Base-by-base conservation (phyloP, 139 green algal genomes). In the Spirogloea muscicola region DNA sequence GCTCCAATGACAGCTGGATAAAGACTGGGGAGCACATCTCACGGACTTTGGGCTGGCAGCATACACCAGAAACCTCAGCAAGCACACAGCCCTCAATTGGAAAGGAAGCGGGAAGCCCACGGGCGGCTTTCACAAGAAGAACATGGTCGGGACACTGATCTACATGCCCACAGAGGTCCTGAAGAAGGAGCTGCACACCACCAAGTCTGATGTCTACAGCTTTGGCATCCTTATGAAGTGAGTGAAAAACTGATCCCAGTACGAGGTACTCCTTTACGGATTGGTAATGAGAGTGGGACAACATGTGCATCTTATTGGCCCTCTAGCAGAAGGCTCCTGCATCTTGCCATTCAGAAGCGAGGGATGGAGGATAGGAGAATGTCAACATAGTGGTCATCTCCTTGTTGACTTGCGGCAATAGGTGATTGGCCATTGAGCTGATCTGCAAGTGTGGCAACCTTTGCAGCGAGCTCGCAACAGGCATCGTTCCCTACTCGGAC, bases 111-210 rank as follows among this genome's bases (percentile, higher is more conserved):
- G 72, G 38, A 82, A 82, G 49, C 75, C 75, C 10, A 81, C 67
- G 38, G 75, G 75, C 6, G 75, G 75, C 16, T 82, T 82, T 39
- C 75, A 82, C 68, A 82, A 82, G 67, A 75, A 80, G 39, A 70
- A 73, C 52, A 69, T 82, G 67, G 75, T 82, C 38, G 75, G 75
- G 3, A 82, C 75, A 2, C n/a, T 82, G 49, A 37, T 40, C 13
- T 74, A 74, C 44, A 74, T 74, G 65, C 43, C 65, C 5, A 25
- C 65, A 27, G 73, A 81, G 46, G 59, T 82, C 34, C 66, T 82
- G 21, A 63, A 34, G 18, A 81, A 73, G 46, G 48, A 79, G 36
- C 42, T 70, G 9, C 49, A 75, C 38, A 79, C 60, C 5, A 2
- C 36, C 6, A 79, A 78, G 10, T 80, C 75, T 25, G 75, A 82